Base-by-base conservation (phyloP, 2,329 filamentous ascomycete species). In the Calonectria multiphialidica region DNA sequence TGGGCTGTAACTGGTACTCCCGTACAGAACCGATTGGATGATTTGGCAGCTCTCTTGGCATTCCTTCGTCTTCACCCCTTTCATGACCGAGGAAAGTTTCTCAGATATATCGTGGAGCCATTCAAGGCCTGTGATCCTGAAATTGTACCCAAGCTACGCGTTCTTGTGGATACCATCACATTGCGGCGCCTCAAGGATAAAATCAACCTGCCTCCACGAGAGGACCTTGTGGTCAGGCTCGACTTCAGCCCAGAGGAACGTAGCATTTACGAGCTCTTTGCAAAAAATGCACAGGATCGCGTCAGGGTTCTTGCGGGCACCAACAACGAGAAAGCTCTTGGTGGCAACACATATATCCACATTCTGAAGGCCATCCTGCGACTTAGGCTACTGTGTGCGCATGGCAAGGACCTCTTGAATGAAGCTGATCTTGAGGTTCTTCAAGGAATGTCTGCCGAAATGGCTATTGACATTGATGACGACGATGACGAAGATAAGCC, bases 1-100 rank as follows among this genome's bases (percentile, higher is more conserved):
- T 99, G 97, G 97, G 96, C 96, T 3, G 95, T 98, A n/a, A 98
- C 97, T 0, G 97, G 96, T 67, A 98, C 97, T 0, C 97, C 96
- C 0, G 94, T 98, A 10, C 96, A 98, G 83, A 99, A 99, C 80
- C 93, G 94, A 5, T 88, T 98, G 2, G 95, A 97, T 75, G 97
- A 99, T 81, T 88, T 98, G 25, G 94, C 95, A 16, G 94, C 96
- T 1, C 87, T 98, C 3, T 92, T 98, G 71, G 94, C 93, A 37
- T 98, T 98, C 80, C 86, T 98, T 49, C 92, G 94, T 16, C 87
- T 98, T 16, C 92, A 92, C 78, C 96, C 96, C 0, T 98, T 98
- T 79, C 92, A 98, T 72, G 93, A 96, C 61, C 90, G 91, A 66
- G 86, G 87, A 66, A 92, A 91, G 63, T 99, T 98, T 81, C 89